Conservation (phyloP, 371 early-diverging fungal species). For the Mortierella sp. region DNA sequence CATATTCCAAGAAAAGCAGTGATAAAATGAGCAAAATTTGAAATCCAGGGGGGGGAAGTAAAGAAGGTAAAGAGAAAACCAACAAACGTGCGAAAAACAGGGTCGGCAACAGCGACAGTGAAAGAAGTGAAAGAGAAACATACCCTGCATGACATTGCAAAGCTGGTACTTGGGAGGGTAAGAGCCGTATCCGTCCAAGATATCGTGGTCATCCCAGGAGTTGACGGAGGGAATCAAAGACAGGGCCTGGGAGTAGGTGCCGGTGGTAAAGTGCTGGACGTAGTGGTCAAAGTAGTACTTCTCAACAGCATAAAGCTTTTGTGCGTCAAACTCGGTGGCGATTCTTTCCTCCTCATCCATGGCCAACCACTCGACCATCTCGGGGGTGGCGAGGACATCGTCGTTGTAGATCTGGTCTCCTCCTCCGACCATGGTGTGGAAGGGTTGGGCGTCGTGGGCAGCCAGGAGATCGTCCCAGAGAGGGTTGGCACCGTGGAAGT, state of each 20-base stretch:
- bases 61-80: not conserved
- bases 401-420: constrained; percentile 90
- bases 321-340: constrained; percentile 62
- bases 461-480: constrained; percentile 85
- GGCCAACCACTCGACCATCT: constrained; percentile 60
- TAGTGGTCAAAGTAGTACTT: constrained; percentile 84
- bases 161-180: constrained; percentile 84
- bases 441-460: constrained; percentile 35
- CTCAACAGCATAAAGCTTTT: constrained; percentile 70
- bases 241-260: constrained; percentile 71
- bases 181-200: constrained; percentile 83
- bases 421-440: constrained; percentile 81
- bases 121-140: constrained; percentile 2
- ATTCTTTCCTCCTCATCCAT: constrained; percentile 60
- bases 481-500: constrained; percentile 72
- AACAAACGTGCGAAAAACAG: constrained; percentile 14
- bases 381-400: constrained; percentile 49
- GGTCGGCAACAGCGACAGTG: not conserved
- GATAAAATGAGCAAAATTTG: not conserved
- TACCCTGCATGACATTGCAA: constrained; percentile 69
- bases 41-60: not conserved
- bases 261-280: constrained; percentile 72
- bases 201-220: constrained; percentile 87
- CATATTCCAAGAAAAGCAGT: not conserved
- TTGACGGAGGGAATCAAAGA: constrained; percentile 81